Evolutionary conservation across 495 filamentous ascomycete species (phyloP), one percentile per base, ranked within the genome.

Genomic region (Hypoxylon fragiforme): DNA sequence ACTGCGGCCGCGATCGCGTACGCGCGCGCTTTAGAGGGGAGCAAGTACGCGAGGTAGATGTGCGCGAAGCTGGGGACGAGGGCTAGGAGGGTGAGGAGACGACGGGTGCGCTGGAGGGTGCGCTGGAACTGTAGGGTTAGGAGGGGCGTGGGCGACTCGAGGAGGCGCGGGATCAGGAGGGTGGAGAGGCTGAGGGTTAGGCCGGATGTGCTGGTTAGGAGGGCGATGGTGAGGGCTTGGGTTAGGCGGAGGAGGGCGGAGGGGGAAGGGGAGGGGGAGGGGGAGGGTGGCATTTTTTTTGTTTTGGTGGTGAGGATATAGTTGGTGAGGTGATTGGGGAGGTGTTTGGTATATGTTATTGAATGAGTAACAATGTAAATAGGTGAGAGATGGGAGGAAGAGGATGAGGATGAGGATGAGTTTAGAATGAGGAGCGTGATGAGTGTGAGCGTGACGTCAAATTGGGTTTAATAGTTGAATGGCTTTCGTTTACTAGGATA

Each of bases 101-200:
- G 30, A 15, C 62, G 68, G 31, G 75, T 80, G 1, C 34, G 47
- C 24, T 61, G 18, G 63, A 63, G 77, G 19, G 67, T 50, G 15
- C 41, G 50, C 36, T 60, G 35, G 80, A 79, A 85, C 64, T 84
- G 80, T 12, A 51, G 58, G 13, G 78, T 75, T 40, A 83, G 70
- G 8, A 83, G 57, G 0, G 77, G 72, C 3, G 72, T 60, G 0
- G 83, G 83, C 0, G 79, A 75, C 39, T 77, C 62, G 15, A 85
- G 72, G 9, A 85, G 57, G 38, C 73, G 69, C 3, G 83, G 83
- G 7, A 81, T 57, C 19, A 73, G 30, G 40, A 74, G 49, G 64
- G 69, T 55, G 14, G 76, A 79, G 44, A 78, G 36, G 36, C 69
- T 36, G 44, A 75, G 57, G 47, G 63, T 74, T 36, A 64, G 55